Evolutionary conservation across 2,329 filamentous ascomycete species (phyloP).

Genomic region (Fusarium chlamydosporum): DNA sequence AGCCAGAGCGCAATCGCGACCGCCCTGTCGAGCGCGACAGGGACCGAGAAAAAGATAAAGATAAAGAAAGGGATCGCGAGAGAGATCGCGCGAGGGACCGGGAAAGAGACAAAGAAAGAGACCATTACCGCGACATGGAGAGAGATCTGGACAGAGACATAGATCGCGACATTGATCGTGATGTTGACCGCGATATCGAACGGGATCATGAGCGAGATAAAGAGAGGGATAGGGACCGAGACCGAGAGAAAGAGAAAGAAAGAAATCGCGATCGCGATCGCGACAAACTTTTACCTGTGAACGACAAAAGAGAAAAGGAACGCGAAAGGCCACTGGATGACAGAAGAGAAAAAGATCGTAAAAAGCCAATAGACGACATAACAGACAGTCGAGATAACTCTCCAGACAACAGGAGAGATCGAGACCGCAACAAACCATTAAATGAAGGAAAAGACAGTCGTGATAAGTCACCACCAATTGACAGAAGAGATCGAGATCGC

Average conservation of each 20-base stretch:
- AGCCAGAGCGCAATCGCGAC: slow-evolving; percentile 41
- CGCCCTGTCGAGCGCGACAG: slow-evolving; percentile 17
- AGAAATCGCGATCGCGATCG: slow-evolving; percentile 20
- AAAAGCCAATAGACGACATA: slow-evolving; percentile 8
- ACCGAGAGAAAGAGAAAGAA: slow-evolving; percentile 12
- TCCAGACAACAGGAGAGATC: background rate
- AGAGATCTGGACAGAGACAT: slow-evolving; percentile 17
- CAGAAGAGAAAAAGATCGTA: slow-evolving; percentile 9
- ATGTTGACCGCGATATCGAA: slow-evolving; percentile 16
- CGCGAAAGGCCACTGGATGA: background rate
- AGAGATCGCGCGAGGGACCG: slow-evolving; percentile 15
- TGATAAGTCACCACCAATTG: background rate
- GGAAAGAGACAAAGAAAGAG: slow-evolving; percentile 25
- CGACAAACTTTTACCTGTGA: slow-evolving; percentile 17
- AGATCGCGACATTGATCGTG: slow-evolving; percentile 20
- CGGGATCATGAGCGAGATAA: slow-evolving; percentile 14
- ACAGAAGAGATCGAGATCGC: slow-evolving; percentile 6
- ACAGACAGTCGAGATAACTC: slow-evolving; percentile 15
- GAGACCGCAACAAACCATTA: slow-evolving; percentile 6
- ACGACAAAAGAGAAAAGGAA: slow-evolving; percentile 2
- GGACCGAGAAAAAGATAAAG: slow-evolving; percentile 2
- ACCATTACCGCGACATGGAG: slow-evolving; percentile 19
- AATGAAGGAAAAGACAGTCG: slow-evolving; percentile 2
- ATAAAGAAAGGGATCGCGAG: background rate
- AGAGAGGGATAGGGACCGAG: slow-evolving; percentile 18